Percentiles rank a stretch among this genome's conserved stretches.
Evolutionary conservation across 2,329 filamentous ascomycete genomes (phyloP).

Genomic region (Aspergillus tubingensis): DNA sequence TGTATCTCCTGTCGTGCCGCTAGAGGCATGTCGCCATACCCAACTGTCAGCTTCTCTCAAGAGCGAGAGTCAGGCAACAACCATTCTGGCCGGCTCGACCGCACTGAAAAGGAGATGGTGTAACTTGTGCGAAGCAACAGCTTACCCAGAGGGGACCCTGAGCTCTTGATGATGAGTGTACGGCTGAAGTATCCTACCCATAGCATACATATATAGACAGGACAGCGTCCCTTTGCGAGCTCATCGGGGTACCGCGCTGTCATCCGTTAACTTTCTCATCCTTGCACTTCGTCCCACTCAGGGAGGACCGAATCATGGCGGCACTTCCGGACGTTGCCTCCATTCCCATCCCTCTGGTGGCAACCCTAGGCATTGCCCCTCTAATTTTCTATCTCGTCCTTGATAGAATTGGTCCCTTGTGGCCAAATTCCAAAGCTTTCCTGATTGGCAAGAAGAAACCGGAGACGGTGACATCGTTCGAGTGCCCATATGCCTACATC

Average conservation of each 20-base stretch:
- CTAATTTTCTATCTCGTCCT: conserved; percentile 9
- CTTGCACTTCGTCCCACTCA: background rate
- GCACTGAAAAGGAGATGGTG: background rate
- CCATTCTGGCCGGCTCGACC: background rate
- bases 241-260: background rate
- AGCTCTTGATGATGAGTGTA: background rate
- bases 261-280: background rate
- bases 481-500: conserved; percentile 26
- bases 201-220: conserved; percentile 8
- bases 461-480: conserved; percentile 15
- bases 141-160: background rate
- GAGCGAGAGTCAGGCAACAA: background rate
- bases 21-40: conserved; percentile 3
- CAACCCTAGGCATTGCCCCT: conserved; percentile 10
- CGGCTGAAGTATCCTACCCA: background rate
- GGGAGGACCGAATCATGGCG: conserved; percentile 6
- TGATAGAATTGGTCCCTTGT: conserved; percentile 16
- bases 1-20: background rate
- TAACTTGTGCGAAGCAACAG: background rate
- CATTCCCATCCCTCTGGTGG: conserved; percentile 9
- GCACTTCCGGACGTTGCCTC: conserved; percentile 6
- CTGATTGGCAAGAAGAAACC: conserved; percentile 21
- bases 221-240: background rate
- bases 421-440: conserved; percentile 17
- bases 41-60: background rate